phyloP scores from a whole-genome alignment of 768 basidiomycete species.

The Tubosaeta sp. region DNA sequence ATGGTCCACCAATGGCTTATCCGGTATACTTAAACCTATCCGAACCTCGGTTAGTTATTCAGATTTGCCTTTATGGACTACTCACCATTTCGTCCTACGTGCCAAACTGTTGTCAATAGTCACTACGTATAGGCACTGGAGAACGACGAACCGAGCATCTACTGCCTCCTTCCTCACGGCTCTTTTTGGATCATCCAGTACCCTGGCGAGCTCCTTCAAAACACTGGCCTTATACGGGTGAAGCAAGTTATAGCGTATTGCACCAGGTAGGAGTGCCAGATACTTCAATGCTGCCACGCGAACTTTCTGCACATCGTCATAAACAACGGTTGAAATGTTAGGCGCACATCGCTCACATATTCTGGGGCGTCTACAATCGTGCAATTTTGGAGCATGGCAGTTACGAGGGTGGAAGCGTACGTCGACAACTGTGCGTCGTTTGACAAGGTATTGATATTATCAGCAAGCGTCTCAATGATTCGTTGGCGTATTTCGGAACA shows the following conservation, averaged over 20 bases:
- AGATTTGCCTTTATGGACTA: neutral
- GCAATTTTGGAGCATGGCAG: conserved; percentile 67
- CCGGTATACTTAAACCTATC: conserved; percentile 30
- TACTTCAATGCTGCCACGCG: conserved; percentile 73
- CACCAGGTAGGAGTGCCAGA: conserved; percentile 66
- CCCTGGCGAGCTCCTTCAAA: conserved; percentile 67
- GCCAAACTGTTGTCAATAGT: conserved; percentile 4
- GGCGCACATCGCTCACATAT: conserved; percentile 38
- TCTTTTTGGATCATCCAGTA: conserved; percentile 86
- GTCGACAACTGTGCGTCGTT: conserved; percentile 52
- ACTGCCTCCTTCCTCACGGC: conserved; percentile 86
- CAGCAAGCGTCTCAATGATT: conserved; percentile 75
- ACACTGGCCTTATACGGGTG: conserved; percentile 76
- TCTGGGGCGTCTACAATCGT: conserved; percentile 47
- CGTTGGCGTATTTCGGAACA: conserved; percentile 70
- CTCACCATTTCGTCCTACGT: conserved; percentile 29
- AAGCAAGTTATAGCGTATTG: conserved; percentile 77
- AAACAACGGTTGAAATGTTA: neutral
- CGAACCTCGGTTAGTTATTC: conserved; percentile 1
- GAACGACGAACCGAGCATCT: conserved; percentile 52
- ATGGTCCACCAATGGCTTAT: neutral
- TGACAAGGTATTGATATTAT: conserved; percentile 60
- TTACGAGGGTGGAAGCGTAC: conserved; percentile 68
- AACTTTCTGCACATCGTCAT: conserved; percentile 50
- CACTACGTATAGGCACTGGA: no score